A percentile compares a stretch with the other conserved stretches of the same genome.
These are phyloP conservation scores for Hortaea sp. DNA, from an alignment of 2,329 filamentous ascomycete species.

Conservation along the genomic window DNA sequence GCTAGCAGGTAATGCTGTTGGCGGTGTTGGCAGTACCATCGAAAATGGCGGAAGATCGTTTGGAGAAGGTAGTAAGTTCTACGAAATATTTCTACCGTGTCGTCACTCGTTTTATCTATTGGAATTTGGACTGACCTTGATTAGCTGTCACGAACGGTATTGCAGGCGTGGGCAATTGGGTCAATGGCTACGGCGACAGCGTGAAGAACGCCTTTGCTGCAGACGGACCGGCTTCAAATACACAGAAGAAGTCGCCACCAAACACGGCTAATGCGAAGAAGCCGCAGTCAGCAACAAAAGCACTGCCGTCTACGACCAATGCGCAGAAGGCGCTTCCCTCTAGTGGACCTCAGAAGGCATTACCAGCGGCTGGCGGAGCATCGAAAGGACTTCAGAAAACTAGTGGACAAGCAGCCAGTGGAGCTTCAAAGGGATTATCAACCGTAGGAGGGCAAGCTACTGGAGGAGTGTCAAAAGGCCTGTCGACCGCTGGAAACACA, in stretches of 20 bases:
- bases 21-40: slow-evolving; percentile 24
- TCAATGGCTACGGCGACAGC: slow-evolving; percentile 25
- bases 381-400: not conserved
- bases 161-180: slow-evolving; percentile 22
- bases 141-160: slow-evolving; percentile 26
- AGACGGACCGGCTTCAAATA: slow-evolving; percentile 15
- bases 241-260: slow-evolving; percentile 8
- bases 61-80: slow-evolving; percentile 22
- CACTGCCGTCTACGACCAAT: not conserved
- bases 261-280: slow-evolving; percentile 8
- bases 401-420: not conserved
- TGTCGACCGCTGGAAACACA: not conserved
- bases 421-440: not conserved
- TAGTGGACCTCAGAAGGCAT: not conserved
- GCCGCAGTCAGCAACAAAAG: not conserved
- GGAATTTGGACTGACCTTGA: not conserved
- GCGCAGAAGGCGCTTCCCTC: slow-evolving; percentile 3
- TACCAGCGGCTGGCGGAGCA: not conserved
- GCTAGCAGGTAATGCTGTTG: slow-evolving; percentile 29
- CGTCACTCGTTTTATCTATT: not conserved
- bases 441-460: not conserved
- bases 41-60: slow-evolving; percentile 23
- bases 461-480: not conserved
- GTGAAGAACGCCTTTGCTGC: slow-evolving; percentile 23
- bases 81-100: not conserved